Evolutionary conservation across 2,329 filamentous ascomycete species (phyloP).

Genomic region (Ceratocystiopsis sp.): DNA sequence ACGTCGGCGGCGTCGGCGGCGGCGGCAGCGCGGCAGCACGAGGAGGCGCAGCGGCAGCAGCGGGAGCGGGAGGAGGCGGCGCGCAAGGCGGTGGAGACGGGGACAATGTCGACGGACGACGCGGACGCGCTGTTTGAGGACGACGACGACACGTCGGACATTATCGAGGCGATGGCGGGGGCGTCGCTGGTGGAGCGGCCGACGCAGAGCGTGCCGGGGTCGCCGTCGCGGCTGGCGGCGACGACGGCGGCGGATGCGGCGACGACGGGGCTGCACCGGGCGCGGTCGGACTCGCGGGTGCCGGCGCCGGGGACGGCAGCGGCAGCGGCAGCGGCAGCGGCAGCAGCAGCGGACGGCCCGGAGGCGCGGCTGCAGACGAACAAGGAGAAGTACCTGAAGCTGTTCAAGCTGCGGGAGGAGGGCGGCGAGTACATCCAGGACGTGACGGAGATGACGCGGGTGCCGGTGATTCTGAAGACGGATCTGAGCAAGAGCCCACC

Average conservation of each 20-base stretch:
- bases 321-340: no score
- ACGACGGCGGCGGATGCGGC: slow-evolving; percentile 42
- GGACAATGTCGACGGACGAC: slow-evolving; percentile 83
- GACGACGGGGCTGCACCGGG: slow-evolving; percentile 56
- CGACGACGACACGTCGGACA: slow-evolving; percentile 76
- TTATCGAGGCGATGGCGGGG: slow-evolving; percentile 81
- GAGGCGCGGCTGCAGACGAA: slow-evolving; percentile 62
- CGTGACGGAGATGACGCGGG: slow-evolving; percentile 90
- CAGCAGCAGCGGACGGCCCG: slow-evolving; percentile 22
- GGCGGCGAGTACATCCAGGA: slow-evolving; percentile 95
- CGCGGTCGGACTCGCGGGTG: slow-evolving; percentile 87
- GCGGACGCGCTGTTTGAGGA: slow-evolving; percentile 94
- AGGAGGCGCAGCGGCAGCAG: slow-evolving; percentile 62
- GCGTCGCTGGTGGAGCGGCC: slow-evolving; percentile 79
- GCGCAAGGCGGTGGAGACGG: slow-evolving; percentile 85
- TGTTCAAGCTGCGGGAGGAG: slow-evolving; percentile 82
- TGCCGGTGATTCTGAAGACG: slow-evolving; percentile 96
- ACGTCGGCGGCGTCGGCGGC: slow-evolving; percentile 59
- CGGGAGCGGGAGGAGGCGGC: slow-evolving; percentile 83
- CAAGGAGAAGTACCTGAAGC: slow-evolving; percentile 89
- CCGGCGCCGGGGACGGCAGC: slow-evolving; percentile 39
- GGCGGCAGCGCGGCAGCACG: slow-evolving; percentile 62
- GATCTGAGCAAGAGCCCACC: slow-evolving; percentile 97
- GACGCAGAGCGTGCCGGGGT: slow-evolving; percentile 89
- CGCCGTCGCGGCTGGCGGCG: slow-evolving; percentile 61